Evolutionary conservation across 2,329 filamentous ascomycete species (phyloP).

Genomic region (Aspergillus fumigatus): DNA sequence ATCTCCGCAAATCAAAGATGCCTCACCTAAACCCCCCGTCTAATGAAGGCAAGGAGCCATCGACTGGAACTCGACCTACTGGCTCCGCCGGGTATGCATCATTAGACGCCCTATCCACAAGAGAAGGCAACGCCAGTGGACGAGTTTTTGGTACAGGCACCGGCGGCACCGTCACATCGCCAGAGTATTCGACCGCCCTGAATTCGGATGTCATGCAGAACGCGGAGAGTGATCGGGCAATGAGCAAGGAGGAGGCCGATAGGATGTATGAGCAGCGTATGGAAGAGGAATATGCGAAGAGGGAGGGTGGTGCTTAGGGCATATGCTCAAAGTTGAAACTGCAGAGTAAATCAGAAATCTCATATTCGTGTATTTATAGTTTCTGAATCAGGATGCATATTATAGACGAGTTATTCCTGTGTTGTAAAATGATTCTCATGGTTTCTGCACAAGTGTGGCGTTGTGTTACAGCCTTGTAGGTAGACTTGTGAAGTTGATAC

Average conservation of each 20-base stretch:
- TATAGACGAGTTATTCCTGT: neutral
- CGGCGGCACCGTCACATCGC: conserved; percentile 16
- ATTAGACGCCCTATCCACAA: conserved; percentile 9
- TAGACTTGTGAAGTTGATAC: neutral
- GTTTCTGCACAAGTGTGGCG: too few relatives aligned
- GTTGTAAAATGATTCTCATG: neutral
- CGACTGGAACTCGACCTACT: conserved; percentile 2
- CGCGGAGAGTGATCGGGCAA: conserved; percentile 16
- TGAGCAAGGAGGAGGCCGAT: conserved; percentile 42
- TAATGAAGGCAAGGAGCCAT: conserved; percentile 1
- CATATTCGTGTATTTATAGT: neutral
- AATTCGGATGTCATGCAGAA: conserved; percentile 12
- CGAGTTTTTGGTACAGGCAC: conserved; percentile 12
- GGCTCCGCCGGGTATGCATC: conserved; percentile 17
- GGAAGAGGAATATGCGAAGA: conserved; percentile 45
- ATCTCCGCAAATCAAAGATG: conserved; percentile 3
- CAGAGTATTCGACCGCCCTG: conserved; percentile 10
- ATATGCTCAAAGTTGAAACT: neutral
- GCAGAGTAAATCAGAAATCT: neutral
- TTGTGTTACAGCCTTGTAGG: neutral
- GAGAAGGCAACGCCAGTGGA: conserved; percentile 8
- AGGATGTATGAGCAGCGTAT: conserved; percentile 43
- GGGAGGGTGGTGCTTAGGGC: conserved; percentile 39
- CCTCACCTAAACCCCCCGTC: conserved; percentile 8
- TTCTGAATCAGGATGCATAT: neutral